Conservation (phyloP, 1,284 basidiomycete genomes). For the Ceratobasidium sp. region DNA sequence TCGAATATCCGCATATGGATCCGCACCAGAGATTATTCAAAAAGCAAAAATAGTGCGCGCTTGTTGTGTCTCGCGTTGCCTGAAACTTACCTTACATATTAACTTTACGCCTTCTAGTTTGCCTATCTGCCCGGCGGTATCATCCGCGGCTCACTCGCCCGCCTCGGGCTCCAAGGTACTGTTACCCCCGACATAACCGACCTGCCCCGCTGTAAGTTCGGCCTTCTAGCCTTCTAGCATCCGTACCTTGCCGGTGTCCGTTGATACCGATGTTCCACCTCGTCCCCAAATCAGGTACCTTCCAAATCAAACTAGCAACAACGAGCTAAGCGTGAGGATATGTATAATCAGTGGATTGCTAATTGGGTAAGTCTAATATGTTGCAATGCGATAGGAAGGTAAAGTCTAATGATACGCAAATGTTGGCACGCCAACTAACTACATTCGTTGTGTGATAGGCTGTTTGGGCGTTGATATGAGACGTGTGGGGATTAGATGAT, state of each 20-base stretch:
- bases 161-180: slow-evolving; percentile 80
- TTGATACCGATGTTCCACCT: slow-evolving; percentile 22
- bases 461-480: too few relatives aligned
- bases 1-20: slow-evolving; percentile 82
- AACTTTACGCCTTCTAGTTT: slow-evolving; percentile 66
- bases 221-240: slow-evolving; percentile 14
- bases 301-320: slow-evolving; percentile 83
- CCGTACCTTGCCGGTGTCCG: not conserved
- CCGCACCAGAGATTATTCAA: slow-evolving; percentile 78
- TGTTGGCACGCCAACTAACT: too few relatives aligned
- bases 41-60: slow-evolving; percentile 75
- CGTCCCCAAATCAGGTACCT: slow-evolving; percentile 69
- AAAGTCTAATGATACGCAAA: too few relatives aligned
- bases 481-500: too few relatives aligned
- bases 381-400: too few relatives aligned
- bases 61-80: not conserved
- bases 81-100: slow-evolving; percentile 16
- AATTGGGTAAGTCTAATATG: too few relatives aligned
- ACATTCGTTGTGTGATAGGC: too few relatives aligned
- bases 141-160: slow-evolving; percentile 82
- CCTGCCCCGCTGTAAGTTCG: slow-evolving; percentile 88
- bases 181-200: slow-evolving; percentile 82
- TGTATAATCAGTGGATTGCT: not conserved
- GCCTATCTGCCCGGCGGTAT: slow-evolving; percentile 83
- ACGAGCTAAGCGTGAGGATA: slow-evolving; percentile 48